phyloP scores from a whole-genome alignment of 2,329 filamentous ascomycete species.

The Phaeoacremonium minimum region DNA sequence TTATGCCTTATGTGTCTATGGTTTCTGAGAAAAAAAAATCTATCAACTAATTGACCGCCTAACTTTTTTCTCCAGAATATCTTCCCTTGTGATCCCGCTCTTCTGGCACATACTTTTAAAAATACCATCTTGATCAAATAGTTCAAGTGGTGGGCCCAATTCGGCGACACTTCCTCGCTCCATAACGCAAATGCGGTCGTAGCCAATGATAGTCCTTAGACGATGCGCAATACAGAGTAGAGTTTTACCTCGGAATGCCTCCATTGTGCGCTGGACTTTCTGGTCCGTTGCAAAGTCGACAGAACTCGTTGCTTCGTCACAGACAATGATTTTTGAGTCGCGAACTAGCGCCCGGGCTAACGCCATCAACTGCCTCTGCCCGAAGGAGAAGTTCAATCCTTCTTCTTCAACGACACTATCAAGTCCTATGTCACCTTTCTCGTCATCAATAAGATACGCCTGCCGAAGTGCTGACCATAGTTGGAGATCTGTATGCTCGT shows the following conservation, averaged over 20 bases:
- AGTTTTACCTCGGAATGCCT: constrained; percentile 4
- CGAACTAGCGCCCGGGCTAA: constrained; percentile 69
- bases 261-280: constrained; percentile 72
- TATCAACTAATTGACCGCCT: too few species aligned
- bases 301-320: constrained; percentile 73
- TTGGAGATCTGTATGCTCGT: not conserved
- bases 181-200: constrained; percentile 73
- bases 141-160: constrained; percentile 53
- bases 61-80: too few species aligned
- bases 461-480: constrained; percentile 1
- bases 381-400: constrained; percentile 63
- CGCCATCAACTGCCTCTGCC: constrained; percentile 66
- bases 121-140: constrained; percentile 65
- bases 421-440: too few species aligned
- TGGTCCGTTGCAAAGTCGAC: constrained; percentile 72
- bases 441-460: constrained; percentile 42
- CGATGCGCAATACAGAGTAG: constrained; percentile 8
- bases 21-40: too few species aligned
- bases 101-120: constrained; percentile 88
- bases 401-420: constrained; percentile 68
- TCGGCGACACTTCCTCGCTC: constrained; percentile 66
- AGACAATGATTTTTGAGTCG: constrained; percentile 65
- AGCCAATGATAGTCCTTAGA: constrained; percentile 62
- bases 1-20: too few species aligned
- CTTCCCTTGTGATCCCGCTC: constrained; percentile 65